A percentile compares a stretch with the other conserved stretches of the same genome.
These are phyloP conservation scores for Phytophthora pini DNA, from an alignment of 352 stramenopile species.

Conservation along the genomic window DNA sequence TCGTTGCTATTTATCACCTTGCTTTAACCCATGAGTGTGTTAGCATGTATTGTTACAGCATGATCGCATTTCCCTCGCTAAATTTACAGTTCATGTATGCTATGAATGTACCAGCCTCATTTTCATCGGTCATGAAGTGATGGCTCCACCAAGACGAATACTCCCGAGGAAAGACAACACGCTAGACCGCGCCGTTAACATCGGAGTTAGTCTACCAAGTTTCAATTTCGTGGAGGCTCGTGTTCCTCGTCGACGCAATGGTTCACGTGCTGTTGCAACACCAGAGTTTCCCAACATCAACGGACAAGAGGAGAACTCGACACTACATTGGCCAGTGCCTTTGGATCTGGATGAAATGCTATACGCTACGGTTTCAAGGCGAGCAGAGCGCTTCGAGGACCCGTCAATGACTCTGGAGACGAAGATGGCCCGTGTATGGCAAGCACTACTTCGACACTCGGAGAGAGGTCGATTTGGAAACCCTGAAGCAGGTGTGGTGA, in stretches of 20 bases:
- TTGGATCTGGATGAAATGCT: slow-evolving; percentile 34
- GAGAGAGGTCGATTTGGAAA: slow-evolving; percentile 57
- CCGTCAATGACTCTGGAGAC: slow-evolving; percentile 42
- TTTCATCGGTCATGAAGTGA: slow-evolving; percentile 1
- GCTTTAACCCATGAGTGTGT: no score
- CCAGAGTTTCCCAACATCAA: slow-evolving; percentile 21
- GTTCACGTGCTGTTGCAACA: background rate
- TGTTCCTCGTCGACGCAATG: slow-evolving; percentile 19
- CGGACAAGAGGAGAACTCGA: background rate
- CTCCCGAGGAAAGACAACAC: slow-evolving; percentile 15
- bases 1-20: slow-evolving; percentile 6
- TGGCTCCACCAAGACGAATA: slow-evolving; percentile 24
- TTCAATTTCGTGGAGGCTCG: slow-evolving; percentile 75
- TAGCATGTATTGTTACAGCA: no score
- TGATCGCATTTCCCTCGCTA: no score
- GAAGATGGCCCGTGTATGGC: slow-evolving; percentile 64
- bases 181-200: slow-evolving; percentile 32
- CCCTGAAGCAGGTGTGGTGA: slow-evolving; percentile 35
- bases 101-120: background rate
- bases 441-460: slow-evolving; percentile 65
- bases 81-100: no score
- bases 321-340: slow-evolving; percentile 1
- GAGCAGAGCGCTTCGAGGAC: slow-evolving; percentile 23
- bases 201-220: slow-evolving; percentile 47
- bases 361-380: slow-evolving; percentile 21